Percentiles rank a stretch among this genome's conserved stretches.
phyloP scores from a whole-genome alignment of 2,329 filamentous ascomycete genomes.

The Elsinoe arachidis region DNA sequence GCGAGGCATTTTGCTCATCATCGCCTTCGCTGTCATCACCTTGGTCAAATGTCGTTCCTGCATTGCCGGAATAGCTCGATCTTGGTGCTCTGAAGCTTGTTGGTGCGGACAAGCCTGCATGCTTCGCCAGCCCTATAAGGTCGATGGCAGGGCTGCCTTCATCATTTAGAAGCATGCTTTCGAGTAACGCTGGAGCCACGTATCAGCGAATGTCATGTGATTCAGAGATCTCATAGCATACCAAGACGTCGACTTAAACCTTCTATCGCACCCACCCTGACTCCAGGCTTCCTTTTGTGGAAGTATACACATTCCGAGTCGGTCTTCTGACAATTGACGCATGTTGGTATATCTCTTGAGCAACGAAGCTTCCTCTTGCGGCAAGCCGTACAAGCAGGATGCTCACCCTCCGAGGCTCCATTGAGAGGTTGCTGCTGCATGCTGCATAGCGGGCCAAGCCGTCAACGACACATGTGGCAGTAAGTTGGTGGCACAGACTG shows the following conservation, averaged over 20 bases:
- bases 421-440: not conserved
- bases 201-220: not conserved
- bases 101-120: not conserved
- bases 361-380: slow-evolving; percentile 5
- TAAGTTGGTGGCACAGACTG: not conserved
- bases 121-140: not conserved
- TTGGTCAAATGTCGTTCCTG: not conserved
- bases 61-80: not conserved
- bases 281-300: slow-evolving; percentile 10
- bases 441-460: slow-evolving; percentile 1
- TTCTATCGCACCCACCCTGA: slow-evolving; percentile 8
- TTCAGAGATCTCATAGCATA: not conserved
- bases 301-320: slow-evolving; percentile 9
- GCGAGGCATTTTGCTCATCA: not conserved
- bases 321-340: slow-evolving; percentile 3
- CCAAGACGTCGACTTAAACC: slow-evolving; percentile 8
- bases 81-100: not conserved
- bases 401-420: slow-evolving; percentile 1
- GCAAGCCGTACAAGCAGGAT: slow-evolving; percentile 4
- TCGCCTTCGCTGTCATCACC: not conserved
- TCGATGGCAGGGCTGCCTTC: not conserved
- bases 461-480: not conserved
- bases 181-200: not conserved
- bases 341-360: slow-evolving; percentile 2
- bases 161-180: not conserved